Conservation (phyloP, 108 stramenopile genomes). For the Stephanodiscus triporus region DNA sequence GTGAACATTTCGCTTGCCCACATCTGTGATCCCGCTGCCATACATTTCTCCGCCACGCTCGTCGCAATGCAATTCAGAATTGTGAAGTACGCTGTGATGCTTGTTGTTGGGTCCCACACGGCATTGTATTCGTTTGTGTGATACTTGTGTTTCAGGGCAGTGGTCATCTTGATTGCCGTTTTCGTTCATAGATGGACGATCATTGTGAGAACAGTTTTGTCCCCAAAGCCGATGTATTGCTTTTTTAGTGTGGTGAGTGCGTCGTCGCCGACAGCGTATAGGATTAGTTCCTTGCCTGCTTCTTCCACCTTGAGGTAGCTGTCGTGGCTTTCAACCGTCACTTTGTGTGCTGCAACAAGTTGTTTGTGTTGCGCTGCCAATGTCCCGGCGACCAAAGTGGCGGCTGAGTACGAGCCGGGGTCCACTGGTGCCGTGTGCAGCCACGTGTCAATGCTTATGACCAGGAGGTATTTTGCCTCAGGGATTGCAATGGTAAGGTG, state of each 20-base stretch:
- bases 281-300: not conserved
- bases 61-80: too few species aligned
- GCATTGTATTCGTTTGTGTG: not conserved
- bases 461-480: not conserved
- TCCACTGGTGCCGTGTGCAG: not conserved
- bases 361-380: not conserved
- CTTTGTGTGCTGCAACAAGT: too few species aligned
- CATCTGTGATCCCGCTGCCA: not conserved
- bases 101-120: not conserved
- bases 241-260: not conserved
- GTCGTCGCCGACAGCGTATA: not conserved
- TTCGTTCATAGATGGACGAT: not conserved
- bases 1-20: not conserved
- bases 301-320: not conserved
- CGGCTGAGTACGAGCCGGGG: not conserved
- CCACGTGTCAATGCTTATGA: not conserved
- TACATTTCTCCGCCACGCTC: not conserved
- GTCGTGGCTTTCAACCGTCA: too few species aligned
- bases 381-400: not conserved
- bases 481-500: not conserved
- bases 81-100: not conserved
- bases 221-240: not conserved
- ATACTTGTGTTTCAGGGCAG: not conserved
- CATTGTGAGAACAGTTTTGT: not conserved
- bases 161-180: too few species aligned